These are phyloP conservation scores for Sporothrix globosa DNA, from an alignment of 2,329 filamentous ascomycete genomes.

Conservation along the genomic window DNA sequence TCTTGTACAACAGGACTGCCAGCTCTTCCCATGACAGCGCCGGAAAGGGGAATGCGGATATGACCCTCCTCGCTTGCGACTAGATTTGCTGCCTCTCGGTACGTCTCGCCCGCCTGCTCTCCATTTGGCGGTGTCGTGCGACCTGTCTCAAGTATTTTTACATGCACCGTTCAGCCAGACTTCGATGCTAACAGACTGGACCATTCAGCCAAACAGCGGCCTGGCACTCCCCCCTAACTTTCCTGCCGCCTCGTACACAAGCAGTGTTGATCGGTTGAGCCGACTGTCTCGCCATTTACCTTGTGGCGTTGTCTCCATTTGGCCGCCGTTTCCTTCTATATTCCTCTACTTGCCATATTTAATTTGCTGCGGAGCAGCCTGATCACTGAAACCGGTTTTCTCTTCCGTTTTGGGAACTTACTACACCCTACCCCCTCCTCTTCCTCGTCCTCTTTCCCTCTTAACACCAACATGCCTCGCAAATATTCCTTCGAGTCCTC, in stretches of 20 bases:
- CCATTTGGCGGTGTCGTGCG: neutral
- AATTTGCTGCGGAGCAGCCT: constrained; percentile 25
- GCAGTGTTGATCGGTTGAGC: constrained; percentile 17
- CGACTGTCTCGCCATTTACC: neutral
- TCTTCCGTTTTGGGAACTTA: constrained; percentile 18
- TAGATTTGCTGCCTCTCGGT: constrained; percentile 26
- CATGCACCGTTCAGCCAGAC: neutral
- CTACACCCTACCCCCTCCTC: neutral
- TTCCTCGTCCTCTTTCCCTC: constrained; percentile 1
- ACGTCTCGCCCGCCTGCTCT: constrained; percentile 8
- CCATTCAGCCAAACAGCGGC: neutral
- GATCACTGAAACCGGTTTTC: constrained; percentile 29
- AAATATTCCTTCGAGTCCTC: constrained; percentile 37
- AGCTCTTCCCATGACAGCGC: neutral
- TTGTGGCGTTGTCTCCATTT: neutral
- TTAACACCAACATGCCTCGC: constrained; percentile 34
- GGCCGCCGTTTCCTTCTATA: constrained; percentile 1
- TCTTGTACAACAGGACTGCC: constrained; percentile 11
- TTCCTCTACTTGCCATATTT: constrained; percentile 14
- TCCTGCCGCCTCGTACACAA: neutral
- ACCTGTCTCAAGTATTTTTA: constrained; percentile 8
- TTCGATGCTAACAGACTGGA: neutral
- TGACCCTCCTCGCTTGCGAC: constrained; percentile 22
- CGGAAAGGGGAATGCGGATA: constrained; percentile 19
- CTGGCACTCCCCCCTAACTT: neutral